These are phyloP conservation scores for Jatropha multifida DNA, from an alignment of 441 rosid genomes.

Conservation along the genomic window DNA sequence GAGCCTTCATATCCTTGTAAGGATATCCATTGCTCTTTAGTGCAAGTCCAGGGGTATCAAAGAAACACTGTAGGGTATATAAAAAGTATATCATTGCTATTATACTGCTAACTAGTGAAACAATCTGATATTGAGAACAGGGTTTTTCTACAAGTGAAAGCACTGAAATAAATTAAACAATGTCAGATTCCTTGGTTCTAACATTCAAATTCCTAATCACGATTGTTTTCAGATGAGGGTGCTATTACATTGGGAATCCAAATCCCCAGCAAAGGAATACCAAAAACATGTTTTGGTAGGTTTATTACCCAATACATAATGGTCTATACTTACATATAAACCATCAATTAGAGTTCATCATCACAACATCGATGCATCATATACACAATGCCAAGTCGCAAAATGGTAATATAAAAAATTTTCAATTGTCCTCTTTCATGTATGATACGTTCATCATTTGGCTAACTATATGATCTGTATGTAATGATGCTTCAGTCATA, in stretches of 20 bases:
- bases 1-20: conserved; percentile 71
- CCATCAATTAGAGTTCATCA: background rate
- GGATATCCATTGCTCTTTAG: conserved; percentile 63
- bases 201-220: background rate
- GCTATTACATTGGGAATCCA: background rate
- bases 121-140: background rate
- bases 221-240: background rate
- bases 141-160: background rate
- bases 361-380: background rate
- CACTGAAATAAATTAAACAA: background rate
- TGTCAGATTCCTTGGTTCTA: background rate
- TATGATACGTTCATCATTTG: background rate
- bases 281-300: too few species aligned
- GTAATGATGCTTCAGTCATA: background rate
- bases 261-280: background rate
- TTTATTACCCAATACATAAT: too few species aligned
- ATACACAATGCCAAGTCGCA: background rate
- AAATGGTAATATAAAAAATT: background rate
- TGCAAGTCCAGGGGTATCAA: conserved; percentile 90
- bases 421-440: background rate
- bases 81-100: conserved; percentile 11
- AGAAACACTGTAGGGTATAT: conserved; percentile 63
- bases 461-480: background rate
- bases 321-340: too few species aligned
- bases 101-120: conserved; percentile 5